Evolutionary conservation across 1,284 basidiomycete genomes (phyloP).

Genomic region (Boletus holoroseus): DNA sequence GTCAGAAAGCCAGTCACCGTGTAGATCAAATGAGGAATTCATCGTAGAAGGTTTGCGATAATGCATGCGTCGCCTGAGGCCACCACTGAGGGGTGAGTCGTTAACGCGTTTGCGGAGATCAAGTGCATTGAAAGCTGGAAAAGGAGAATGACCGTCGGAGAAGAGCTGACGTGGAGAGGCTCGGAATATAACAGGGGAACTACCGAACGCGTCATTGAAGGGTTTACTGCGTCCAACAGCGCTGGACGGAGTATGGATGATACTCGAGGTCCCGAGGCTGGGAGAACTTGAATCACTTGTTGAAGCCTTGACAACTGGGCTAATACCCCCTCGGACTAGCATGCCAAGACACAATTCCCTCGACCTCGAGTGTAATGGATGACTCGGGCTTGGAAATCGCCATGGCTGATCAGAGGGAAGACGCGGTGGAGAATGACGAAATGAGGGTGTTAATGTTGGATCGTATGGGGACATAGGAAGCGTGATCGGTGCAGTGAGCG

Average conservation of each 20-base stretch:
- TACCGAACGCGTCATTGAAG: slow-evolving; percentile 32
- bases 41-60: slow-evolving; percentile 34
- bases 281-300: slow-evolving; percentile 31
- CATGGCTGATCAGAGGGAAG: slow-evolving; percentile 70
- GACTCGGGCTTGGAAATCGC: slow-evolving; percentile 67
- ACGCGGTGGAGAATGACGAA: slow-evolving; percentile 66
- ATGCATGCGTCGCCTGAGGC: slow-evolving; percentile 29
- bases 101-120: slow-evolving; percentile 34
- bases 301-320: slow-evolving; percentile 35
- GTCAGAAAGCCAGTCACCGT: slow-evolving; percentile 43
- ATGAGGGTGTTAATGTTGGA: slow-evolving; percentile 63
- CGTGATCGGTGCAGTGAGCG: slow-evolving; percentile 20
- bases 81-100: slow-evolving; percentile 31
- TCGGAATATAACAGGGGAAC: slow-evolving; percentile 34
- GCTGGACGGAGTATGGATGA: slow-evolving; percentile 30
- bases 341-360: slow-evolving; percentile 61
- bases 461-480: slow-evolving; percentile 67
- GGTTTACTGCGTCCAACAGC: slow-evolving; percentile 24
- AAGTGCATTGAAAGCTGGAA: slow-evolving; percentile 25
- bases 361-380: slow-evolving; percentile 57
- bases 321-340: slow-evolving; percentile 43
- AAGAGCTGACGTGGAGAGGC: slow-evolving; percentile 39
- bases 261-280: slow-evolving; percentile 27
- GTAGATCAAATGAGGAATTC: slow-evolving; percentile 39
- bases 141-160: slow-evolving; percentile 31